Evolutionary conservation across 2,329 filamentous ascomycete species (phyloP), one percentile per base, ranked within the genome.

Genomic region (Exophiala xenobiotica): DNA sequence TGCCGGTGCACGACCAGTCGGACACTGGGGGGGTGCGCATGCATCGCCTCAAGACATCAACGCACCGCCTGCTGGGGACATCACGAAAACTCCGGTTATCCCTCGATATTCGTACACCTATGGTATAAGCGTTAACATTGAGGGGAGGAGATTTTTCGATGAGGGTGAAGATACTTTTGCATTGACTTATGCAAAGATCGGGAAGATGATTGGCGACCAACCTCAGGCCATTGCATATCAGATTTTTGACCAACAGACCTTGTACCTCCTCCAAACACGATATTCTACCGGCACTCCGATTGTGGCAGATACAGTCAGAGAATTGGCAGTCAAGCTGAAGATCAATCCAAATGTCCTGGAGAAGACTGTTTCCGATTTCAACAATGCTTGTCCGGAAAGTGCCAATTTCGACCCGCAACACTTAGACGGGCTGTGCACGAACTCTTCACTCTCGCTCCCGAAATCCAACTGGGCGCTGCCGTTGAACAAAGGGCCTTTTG

Each of bases 51-150:
- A 83, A 83, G 83, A 87, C 60, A 80, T 79, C 1, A 77, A 84
- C 60, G 77, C 82, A 0, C 73, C 78, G 0, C 63, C 79, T 51
- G 68, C 68, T 0, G 83, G 83, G 2, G 78, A 86, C 56, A 74
- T 80, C 2, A 67, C 67, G 11, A 66, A 79, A 2, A 82, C 82
- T 2, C 86, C 86, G 58, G 77, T 85, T 63, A 85, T 78, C 61
- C 86, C 83, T 3, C 86, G 87, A 60, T 83, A 79, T 1, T 82
- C 83, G 1, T 87, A 86, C 57, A 82, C 83, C 0, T 70, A 86
- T 0, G 83, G 83, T 0, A 59, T 87, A 8, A 86, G 83, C 76
- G 49, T 87, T 11, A 87, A 87, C 57, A 64, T 65, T 0, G 60
- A 76, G 0, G 84, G 83, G 0, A 63, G 75, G 37, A 71, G 83